Evolutionary conservation across 495 filamentous ascomycete species (phyloP).

Genomic region (Trypethelium eluteriae): DNA sequence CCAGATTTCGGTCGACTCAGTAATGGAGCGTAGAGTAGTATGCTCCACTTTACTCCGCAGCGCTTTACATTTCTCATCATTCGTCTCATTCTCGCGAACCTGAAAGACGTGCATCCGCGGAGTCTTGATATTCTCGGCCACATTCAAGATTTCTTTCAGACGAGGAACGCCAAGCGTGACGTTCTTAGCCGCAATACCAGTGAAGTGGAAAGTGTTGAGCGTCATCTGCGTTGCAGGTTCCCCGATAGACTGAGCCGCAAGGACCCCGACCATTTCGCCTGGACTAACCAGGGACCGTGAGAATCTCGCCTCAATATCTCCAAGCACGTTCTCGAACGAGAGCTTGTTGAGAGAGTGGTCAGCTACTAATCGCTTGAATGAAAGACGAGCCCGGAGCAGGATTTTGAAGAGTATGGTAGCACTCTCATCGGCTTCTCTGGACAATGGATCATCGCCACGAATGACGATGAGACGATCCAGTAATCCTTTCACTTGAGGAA

Average conservation of each 20-base stretch:
- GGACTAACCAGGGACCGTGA: constrained; percentile 69
- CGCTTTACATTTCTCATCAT: constrained; percentile 73
- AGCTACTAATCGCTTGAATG: constrained; percentile 82
- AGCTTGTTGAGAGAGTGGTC: constrained; percentile 80
- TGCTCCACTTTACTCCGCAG: constrained; percentile 87
- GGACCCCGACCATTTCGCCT: constrained; percentile 97
- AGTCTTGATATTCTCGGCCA: constrained; percentile 96
- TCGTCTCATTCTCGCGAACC: constrained; percentile 45
- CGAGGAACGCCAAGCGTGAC: constrained; percentile 97
- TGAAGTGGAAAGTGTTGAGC: constrained; percentile 98
- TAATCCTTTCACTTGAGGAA: constrained; percentile 69
- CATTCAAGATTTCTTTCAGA: constrained; percentile 98
- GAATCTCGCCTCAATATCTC: constrained; percentile 84
- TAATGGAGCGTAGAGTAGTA: constrained; percentile 87
- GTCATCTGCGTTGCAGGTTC: constrained; percentile 99
- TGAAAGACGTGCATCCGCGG: constrained; percentile 95
- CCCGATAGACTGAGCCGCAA: constrained; percentile 96
- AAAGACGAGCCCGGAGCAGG: constrained; percentile 77
- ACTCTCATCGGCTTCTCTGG: constrained; percentile 76
- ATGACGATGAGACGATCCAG: constrained; percentile 74
- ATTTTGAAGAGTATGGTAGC: constrained; percentile 87
- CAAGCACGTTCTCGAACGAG: constrained; percentile 85
- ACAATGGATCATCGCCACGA: constrained; percentile 73
- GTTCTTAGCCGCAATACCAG: constrained; percentile 99
- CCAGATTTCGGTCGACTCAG: constrained; percentile 87